Evolutionary conservation across 78 protist genomes (phyloP), one percentile per base, ranked within the genome.

Genomic region (Cyanophora paradoxa): DNA sequence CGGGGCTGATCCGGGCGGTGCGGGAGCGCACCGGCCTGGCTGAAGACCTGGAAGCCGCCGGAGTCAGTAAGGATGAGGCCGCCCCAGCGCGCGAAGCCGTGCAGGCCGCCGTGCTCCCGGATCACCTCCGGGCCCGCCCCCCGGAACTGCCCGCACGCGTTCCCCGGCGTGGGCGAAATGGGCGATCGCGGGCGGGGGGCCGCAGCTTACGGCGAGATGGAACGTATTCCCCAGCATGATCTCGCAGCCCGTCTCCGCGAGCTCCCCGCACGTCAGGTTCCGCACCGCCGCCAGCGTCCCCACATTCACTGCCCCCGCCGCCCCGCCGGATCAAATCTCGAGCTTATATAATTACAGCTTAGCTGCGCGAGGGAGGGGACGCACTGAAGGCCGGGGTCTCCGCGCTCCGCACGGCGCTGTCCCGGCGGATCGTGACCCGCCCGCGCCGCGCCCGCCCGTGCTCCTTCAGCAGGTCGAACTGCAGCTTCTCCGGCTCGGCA

Each of bases 31-130:
- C 17, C 19, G 33, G 6, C 8, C 3, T 16, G 8, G 30, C 7
- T 4, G 1, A n/a, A n/a, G 8, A 28, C 62, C 62, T 56, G 62
- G 33, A 56, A 56, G 62, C 62, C 62, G 33, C 62, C 62, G 1
- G 62, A 56, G 62, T 56, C 62, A 31, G 62, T n/a, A 0, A 56
- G 62, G 33, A 56, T 7, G 33, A 31, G 62, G 2, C 62, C 62
- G 33, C 26, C 62, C 62, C 62, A 56, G 62, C 62, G 62, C 62
- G 26, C 26, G 62, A 56, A 56, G 33, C 26, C 62, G 6, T 56
- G 62, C 37, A 56, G 62, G 33, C 26, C 62, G 33, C 62, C 62
- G 34, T 19, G 34, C 37, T n/a, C 62, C 33, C 34, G 34, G 26
- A 56, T 56, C 37, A 56, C 33, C 37, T 56, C 62, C 10, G 37